phyloP scores from a whole-genome alignment of 495 filamentous ascomycete species.

The Diplogelasinospora grovesii region DNA sequence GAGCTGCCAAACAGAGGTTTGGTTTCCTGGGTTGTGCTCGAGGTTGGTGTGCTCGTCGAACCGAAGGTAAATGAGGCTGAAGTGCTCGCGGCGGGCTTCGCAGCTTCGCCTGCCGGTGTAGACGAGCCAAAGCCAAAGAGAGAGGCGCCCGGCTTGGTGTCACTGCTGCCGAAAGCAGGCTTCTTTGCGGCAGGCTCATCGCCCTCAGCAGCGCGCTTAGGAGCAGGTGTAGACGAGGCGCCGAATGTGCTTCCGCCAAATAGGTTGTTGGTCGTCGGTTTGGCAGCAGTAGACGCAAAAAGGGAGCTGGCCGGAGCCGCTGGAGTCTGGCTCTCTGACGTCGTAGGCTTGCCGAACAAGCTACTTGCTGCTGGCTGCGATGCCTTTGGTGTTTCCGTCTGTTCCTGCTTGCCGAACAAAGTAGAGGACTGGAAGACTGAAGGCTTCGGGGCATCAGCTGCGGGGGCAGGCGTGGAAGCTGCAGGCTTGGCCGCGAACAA shows the following conservation, averaged over 20 bases:
- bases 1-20: conserved; percentile 10
- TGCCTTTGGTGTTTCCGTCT: conserved; percentile 20
- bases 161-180: neutral
- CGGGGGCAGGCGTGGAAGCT: conserved; percentile 1
- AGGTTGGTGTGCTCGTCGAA: neutral
- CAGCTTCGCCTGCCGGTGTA: conserved; percentile 1
- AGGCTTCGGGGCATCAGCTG: conserved; percentile 21
- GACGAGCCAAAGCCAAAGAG: neutral
- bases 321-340: conserved; percentile 12
- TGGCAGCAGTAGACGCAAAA: conserved; percentile 23
- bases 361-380: conserved; percentile 13
- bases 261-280: conserved; percentile 18
- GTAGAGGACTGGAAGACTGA: conserved; percentile 33
- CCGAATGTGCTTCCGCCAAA: conserved; percentile 24
- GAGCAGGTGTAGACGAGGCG: no score
- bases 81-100: no score
- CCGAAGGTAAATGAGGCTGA: no score
- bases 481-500: conserved; percentile 18
- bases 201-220: no score
- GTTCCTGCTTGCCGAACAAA: conserved; percentile 35
- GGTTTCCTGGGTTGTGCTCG: neutral
- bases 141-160: neutral
- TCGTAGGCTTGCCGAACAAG: conserved; percentile 26
- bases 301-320: conserved; percentile 16
- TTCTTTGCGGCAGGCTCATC: neutral